These are phyloP conservation scores for Helminthosporium solani DNA, from an alignment of 2,329 filamentous ascomycete genomes.

Conservation along the genomic window DNA sequence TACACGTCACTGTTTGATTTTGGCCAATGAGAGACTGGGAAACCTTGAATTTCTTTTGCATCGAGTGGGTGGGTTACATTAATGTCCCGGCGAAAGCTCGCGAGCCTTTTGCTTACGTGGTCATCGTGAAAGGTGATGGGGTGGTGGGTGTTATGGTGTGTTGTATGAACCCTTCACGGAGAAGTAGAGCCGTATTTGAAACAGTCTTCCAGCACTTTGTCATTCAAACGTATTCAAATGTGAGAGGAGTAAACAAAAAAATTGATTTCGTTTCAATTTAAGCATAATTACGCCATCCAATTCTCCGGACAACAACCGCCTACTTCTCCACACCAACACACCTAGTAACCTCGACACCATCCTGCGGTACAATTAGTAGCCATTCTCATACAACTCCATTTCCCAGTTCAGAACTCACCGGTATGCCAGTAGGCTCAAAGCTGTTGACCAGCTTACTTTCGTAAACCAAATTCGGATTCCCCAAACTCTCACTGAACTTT, in stretches of 20 bases:
- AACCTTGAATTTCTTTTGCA: too few relatives aligned
- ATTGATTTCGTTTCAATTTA: too few relatives aligned
- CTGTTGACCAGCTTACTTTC: slow-evolving; percentile 64
- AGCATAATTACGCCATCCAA: background rate
- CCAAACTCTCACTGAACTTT: slow-evolving; percentile 46
- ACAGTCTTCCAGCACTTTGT: too few relatives aligned
- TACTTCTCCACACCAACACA: slow-evolving; percentile 44
- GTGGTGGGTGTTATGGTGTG: too few relatives aligned
- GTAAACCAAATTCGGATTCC: slow-evolving; percentile 67
- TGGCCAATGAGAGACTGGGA: background rate
- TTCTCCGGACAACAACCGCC: background rate
- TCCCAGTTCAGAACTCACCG: slow-evolving; percentile 49
- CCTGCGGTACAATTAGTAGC: slow-evolving; percentile 46
- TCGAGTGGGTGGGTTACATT: too few relatives aligned
- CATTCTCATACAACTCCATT: slow-evolving; percentile 1
- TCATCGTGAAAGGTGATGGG: too few relatives aligned
- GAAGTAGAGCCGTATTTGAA: too few relatives aligned
- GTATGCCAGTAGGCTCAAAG: slow-evolving; percentile 67
- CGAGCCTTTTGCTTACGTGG: too few relatives aligned
- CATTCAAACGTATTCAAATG: too few relatives aligned
- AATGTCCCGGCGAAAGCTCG: too few relatives aligned
- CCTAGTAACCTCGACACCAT: slow-evolving; percentile 66
- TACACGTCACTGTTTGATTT: slow-evolving; percentile 34
- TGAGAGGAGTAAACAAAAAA: too few relatives aligned
- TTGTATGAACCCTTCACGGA: too few relatives aligned